A percentile compares a stretch with the other conserved stretches of the same genome.
These are phyloP conservation scores for Thermomucor indicae-seudaticae DNA, from an alignment of 371 early-diverging fungal species.

Conservation along the genomic window DNA sequence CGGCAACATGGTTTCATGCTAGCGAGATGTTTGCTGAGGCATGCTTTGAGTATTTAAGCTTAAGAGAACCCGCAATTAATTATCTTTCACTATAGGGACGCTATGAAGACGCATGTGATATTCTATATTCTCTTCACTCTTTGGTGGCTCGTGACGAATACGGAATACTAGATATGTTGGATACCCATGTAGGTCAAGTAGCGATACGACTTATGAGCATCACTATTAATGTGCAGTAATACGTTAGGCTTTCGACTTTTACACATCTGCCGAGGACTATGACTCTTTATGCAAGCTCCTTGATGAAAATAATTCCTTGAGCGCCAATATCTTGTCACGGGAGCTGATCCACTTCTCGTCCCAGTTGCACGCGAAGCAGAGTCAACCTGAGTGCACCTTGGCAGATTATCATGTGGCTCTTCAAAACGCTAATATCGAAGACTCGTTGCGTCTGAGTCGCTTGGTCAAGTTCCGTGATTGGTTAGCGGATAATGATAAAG, in stretches of 20 bases:
- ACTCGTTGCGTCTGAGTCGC: too few relatives aligned
- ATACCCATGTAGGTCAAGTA: conserved; percentile 18
- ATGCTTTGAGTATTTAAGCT: not conserved
- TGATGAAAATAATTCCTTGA: conserved; percentile 8
- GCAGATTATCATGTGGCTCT: conserved; percentile 15
- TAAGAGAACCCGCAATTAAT: not conserved
- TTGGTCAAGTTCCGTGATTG: too few relatives aligned
- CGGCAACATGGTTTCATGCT: conserved; percentile 29
- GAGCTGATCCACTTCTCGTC: conserved; percentile 18
- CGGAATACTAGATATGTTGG: conserved; percentile 30
- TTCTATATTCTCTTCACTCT: conserved; percentile 7
- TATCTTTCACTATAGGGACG: conserved; percentile 13
- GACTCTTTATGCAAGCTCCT: conserved; percentile 9
- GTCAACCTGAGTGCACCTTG: conserved; percentile 7
- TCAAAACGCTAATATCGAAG: too few relatives aligned
- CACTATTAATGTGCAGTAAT: not conserved
- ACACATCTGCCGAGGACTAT: conserved; percentile 31
- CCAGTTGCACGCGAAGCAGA: not conserved
- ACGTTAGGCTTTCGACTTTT: conserved; percentile 20
- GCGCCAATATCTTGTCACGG: conserved; percentile 14
- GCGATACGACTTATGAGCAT: not conserved
- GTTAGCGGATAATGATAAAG: too few relatives aligned
- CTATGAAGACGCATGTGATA: conserved; percentile 30
- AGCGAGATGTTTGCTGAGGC: conserved; percentile 25
- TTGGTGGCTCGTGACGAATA: conserved; percentile 11